Base-by-base conservation (phyloP, 768 basidiomycete genomes). In the Leccinum obscurum region DNA sequence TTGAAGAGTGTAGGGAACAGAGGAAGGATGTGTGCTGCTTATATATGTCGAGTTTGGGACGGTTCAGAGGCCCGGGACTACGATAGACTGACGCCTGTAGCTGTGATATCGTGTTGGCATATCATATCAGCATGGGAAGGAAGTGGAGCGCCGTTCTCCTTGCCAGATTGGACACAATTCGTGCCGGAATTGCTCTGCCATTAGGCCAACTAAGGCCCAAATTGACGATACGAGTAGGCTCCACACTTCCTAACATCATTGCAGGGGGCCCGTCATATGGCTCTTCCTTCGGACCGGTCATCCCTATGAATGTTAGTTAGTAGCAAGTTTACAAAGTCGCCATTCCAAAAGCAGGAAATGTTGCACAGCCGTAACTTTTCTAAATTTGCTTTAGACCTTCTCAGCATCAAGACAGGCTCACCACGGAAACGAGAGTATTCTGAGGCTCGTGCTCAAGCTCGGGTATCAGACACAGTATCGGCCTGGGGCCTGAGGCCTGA, bases 141-240 rank as follows among this genome's bases (percentile, higher is more conserved):
- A 56, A 68, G 63, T 32, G 32, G 32, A 66, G 70, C 68, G 65
- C 53, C 60, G 65, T 65, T n/a, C 10, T 24, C 13, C 5, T 46
- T 46, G n/a, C 44, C 44, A 44, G 41, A 44, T 20, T 46, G 44
- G 44, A 46, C 6, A 6, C 44, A 46, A 46, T 46, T 44, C 41
- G 41, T 44, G n/a, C 41, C 41, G 41, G 41, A 44, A 41, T n/a
- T 44, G 8, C 41, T 44, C 9, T n/a, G 17, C 17, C 9, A 10
- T 30, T 30, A 44, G 41, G 41, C 41, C 41, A n/a, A n/a, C 0
- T 44, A 9, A 9, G 17, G 17, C 39, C 17, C 39, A 44, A 5
- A 17, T 44, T n/a, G n/a, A n/a, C n/a, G 4, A 44, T 44, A 44
- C n/a, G 9, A 44, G 41, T 15, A 10, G 9, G n/a, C 9, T 44